Percentiles rank a stretch among this genome's conserved stretches.
Conservation (phyloP, 23 red algal species). For the Agarophyton chilense region DNA sequence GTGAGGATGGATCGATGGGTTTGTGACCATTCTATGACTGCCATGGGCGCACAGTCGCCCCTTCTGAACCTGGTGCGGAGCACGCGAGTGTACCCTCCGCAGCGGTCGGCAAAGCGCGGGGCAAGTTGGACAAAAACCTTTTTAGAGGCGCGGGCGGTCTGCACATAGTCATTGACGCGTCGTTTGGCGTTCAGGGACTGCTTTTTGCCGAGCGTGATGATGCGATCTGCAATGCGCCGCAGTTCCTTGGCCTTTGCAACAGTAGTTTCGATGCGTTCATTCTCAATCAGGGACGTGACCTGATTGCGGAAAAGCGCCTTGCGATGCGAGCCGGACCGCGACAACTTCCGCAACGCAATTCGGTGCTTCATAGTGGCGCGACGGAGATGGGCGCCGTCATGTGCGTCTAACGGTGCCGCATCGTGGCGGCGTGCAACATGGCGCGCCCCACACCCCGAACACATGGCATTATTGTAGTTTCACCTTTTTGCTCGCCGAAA, state of each 20-base stretch:
- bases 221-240: constrained; percentile 79
- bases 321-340: constrained; percentile 69
- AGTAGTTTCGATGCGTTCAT: constrained; percentile 92
- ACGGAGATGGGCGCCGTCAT: too few species aligned
- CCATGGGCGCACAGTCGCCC: constrained; percentile 92
- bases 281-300: constrained; percentile 80
- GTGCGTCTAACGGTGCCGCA: too few species aligned
- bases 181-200: constrained; percentile 20
- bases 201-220: constrained; percentile 83
- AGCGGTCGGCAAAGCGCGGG: constrained; percentile 65
- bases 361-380: constrained; percentile 90
- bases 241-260: constrained; percentile 96
- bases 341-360: constrained; percentile 58
- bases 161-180: constrained; percentile 57
- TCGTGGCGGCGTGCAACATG: too few species aligned
- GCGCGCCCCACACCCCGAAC: too few species aligned
- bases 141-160: constrained; percentile 38
- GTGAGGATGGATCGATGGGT: constrained; percentile 79
- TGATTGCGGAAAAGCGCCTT: constrained; percentile 77
- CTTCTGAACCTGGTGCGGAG: constrained; percentile 70
- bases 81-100: constrained; percentile 87
- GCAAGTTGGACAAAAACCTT: constrained; percentile 74
- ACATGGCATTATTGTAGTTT: too few species aligned
- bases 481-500: too few species aligned
- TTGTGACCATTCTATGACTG: constrained; percentile 84